Conservation (phyloP, 1,284 basidiomycete species). For the Microbotryum lychnidis-dioicae region DNA sequence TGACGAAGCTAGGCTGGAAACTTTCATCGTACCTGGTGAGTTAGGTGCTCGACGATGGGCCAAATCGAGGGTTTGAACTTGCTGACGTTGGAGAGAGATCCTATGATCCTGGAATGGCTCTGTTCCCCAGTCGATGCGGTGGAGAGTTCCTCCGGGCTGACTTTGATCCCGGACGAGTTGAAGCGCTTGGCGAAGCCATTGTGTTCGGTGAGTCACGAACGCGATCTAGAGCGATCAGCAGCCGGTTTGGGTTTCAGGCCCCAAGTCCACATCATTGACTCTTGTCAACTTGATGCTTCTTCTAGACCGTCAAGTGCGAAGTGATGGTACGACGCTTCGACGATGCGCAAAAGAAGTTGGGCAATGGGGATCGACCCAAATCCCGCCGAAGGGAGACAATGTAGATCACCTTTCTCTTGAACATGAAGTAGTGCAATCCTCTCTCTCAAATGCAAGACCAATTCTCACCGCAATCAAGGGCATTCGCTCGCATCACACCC, state of each 20-base stretch:
- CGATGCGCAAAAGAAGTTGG: conserved; percentile 62
- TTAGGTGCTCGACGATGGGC: conserved; percentile 15
- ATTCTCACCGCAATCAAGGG: too few relatives aligned
- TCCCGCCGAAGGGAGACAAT: conserved; percentile 9
- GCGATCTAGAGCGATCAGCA: not conserved
- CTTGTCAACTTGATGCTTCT: conserved; percentile 62
- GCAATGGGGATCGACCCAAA: conserved; percentile 29
- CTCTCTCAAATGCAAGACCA: too few relatives aligned
- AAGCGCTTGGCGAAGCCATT: conserved; percentile 76
- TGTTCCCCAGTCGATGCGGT: conserved; percentile 65
- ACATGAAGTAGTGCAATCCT: not conserved
- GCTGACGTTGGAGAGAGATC: not conserved
- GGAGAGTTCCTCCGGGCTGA: conserved; percentile 82
- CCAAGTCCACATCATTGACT: conserved; percentile 45
- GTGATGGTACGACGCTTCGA: conserved; percentile 78
- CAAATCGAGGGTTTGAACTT: not conserved
- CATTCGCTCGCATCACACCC: too few relatives aligned
- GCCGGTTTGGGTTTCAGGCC: too few relatives aligned
- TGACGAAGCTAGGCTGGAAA: conserved; percentile 67
- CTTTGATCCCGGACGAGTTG: conserved; percentile 75
- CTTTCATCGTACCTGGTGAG: conserved; percentile 71
- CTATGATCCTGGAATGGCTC: not conserved
- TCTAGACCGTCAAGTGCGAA: conserved; percentile 65
- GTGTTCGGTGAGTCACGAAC: conserved; percentile 56
- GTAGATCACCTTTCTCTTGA: not conserved